A percentile compares a stretch with the other conserved stretches of the same genome.
These are phyloP conservation scores for Malassezia brasiliensis DNA, from an alignment of 1,284 basidiomycete genomes.

Conservation along the genomic window DNA sequence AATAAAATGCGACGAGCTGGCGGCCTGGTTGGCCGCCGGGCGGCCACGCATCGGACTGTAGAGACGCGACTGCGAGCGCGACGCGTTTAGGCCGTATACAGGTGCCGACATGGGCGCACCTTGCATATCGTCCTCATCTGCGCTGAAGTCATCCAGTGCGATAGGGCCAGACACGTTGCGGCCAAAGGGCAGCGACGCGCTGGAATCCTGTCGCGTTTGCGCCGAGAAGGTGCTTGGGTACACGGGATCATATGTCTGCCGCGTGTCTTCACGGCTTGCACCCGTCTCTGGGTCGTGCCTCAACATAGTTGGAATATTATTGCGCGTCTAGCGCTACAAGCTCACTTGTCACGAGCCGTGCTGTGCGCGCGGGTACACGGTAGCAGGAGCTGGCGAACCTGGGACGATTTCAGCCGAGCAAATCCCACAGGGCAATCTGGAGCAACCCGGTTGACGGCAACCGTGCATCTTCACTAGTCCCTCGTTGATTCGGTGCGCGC, in stretches of 20 bases:
- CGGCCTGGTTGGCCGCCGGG: not conserved
- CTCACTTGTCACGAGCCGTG: not conserved
- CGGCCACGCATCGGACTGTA: conserved; percentile 3
- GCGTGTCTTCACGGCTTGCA: not conserved
- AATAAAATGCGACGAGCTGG: conserved; percentile 14
- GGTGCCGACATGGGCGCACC: not conserved
- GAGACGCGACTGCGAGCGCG: conserved; percentile 8
- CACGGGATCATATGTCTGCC: not conserved
- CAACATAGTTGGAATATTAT: not conserved
- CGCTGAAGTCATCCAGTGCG: not conserved
- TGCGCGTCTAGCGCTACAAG: not conserved
- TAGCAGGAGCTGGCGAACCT: no score
- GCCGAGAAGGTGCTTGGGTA: not conserved
- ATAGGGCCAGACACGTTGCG: not conserved
- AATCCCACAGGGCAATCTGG: no score
- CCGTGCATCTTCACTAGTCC: no score
- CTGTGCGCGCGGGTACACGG: no score
- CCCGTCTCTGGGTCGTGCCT: conserved; percentile 1
- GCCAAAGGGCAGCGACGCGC: not conserved
- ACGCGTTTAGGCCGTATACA: not conserved
- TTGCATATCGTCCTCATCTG: not conserved
- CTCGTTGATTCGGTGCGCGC: no score
- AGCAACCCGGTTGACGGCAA: no score
- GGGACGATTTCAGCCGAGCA: no score
- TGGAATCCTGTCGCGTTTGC: not conserved